phyloP scores from a whole-genome alignment of 2,329 filamentous ascomycete genomes.

The Aspergillus versicolor region DNA sequence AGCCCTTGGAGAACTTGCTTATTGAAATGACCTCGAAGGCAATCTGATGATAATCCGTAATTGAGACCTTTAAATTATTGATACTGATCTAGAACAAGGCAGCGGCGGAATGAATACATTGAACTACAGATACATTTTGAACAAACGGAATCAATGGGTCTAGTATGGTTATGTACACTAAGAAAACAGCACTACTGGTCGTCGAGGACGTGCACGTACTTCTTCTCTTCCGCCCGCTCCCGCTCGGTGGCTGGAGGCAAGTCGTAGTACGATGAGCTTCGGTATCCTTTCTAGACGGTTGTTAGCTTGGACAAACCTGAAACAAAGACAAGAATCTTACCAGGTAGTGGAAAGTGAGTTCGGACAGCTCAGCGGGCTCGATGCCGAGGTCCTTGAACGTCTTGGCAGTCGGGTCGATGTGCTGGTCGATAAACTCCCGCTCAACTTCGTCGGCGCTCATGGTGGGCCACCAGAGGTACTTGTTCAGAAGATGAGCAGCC shows the following conservation, averaged over 20 bases:
- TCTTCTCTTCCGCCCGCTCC: conserved; percentile 92
- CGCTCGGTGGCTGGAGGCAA: conserved; percentile 91
- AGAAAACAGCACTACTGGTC: conserved; percentile 63
- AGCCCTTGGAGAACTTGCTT: too few relatives aligned
- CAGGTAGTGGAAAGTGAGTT: conserved; percentile 90
- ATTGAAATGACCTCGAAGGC: too few relatives aligned
- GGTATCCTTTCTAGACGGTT: conserved; percentile 73
- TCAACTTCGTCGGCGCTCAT: conserved; percentile 83
- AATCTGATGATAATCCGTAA: too few relatives aligned
- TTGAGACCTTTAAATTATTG: too few relatives aligned
- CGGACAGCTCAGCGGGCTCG: conserved; percentile 79
- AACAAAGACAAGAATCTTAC: conserved; percentile 52
- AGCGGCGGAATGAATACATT: not conserved
- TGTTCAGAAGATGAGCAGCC: conserved; percentile 72
- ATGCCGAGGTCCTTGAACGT: conserved; percentile 94
- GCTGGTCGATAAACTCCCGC: conserved; percentile 88
- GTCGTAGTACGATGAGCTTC: conserved; percentile 85
- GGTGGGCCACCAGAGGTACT: conserved; percentile 83
- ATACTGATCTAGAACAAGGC: too few relatives aligned
- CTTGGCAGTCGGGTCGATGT: conserved; percentile 86
- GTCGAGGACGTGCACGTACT: conserved; percentile 92
- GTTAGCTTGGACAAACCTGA: conserved; percentile 14
- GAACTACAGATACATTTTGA: conserved; percentile 10
- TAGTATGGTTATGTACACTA: conserved; percentile 43
- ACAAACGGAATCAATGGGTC: conserved; percentile 38